These are phyloP conservation scores for Boletus mariae DNA, from an alignment of 1,284 basidiomycete genomes.

Conservation along the genomic window DNA sequence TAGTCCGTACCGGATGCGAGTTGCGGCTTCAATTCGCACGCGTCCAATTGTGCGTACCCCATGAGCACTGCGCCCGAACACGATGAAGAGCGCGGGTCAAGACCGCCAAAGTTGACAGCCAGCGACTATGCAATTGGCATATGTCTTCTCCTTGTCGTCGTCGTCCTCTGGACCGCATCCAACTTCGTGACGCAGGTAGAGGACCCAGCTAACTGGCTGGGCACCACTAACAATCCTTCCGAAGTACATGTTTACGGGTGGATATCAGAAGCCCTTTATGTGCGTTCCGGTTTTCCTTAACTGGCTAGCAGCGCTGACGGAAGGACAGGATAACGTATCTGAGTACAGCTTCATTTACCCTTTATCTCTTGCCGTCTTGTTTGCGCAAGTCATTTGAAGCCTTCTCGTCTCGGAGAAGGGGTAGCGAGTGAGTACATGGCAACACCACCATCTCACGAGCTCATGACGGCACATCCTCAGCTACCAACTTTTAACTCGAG, in stretches of 20 bases:
- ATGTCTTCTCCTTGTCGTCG: slow-evolving; percentile 70
- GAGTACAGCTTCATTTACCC: slow-evolving; percentile 83
- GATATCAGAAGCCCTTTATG: slow-evolving; percentile 82
- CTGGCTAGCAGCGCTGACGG: slow-evolving; percentile 3
- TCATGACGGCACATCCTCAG: slow-evolving; percentile 10
- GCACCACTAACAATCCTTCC: slow-evolving; percentile 8
- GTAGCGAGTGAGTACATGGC: slow-evolving; percentile 11
- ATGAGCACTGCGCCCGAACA: slow-evolving; percentile 21
- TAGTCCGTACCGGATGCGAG: too few species aligned
- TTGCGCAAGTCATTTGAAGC: slow-evolving; percentile 38
- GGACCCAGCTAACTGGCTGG: slow-evolving; percentile 1
- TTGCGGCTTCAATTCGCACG: slow-evolving; percentile 9
- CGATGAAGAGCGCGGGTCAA: slow-evolving; percentile 14
- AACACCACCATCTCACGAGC: neutral
- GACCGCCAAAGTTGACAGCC: slow-evolving; percentile 16
- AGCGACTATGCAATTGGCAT: slow-evolving; percentile 71
- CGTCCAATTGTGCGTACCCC: neutral
- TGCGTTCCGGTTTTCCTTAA: slow-evolving; percentile 35
- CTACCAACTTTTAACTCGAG: slow-evolving; percentile 27
- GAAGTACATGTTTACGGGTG: slow-evolving; percentile 63
- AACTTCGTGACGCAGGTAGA: slow-evolving; percentile 78
- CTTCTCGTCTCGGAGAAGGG: slow-evolving; percentile 16
- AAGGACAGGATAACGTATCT: slow-evolving; percentile 73
- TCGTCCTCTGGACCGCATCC: slow-evolving; percentile 79
- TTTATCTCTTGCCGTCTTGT: slow-evolving; percentile 81